Evolutionary conservation across 768 basidiomycete species (phyloP).

Genomic region (Boletus patriciae): DNA sequence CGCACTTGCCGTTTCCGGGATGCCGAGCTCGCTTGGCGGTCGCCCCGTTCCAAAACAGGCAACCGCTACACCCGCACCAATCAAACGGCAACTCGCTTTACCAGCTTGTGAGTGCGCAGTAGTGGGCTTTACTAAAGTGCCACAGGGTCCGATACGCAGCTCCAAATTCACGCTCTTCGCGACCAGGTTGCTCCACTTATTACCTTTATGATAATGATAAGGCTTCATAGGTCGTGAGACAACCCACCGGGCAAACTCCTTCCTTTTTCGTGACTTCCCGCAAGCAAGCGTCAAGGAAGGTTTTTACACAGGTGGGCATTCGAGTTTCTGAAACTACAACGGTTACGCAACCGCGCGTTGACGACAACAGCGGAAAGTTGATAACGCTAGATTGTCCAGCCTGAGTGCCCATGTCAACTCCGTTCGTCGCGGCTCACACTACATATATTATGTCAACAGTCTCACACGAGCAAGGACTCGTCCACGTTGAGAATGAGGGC

Average conservation of each 20-base stretch:
- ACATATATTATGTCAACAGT: background rate
- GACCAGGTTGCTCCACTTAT: background rate
- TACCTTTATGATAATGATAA: no score
- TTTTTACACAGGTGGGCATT: no score
- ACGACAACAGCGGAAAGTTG: background rate
- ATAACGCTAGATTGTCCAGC: background rate
- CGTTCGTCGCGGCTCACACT: background rate
- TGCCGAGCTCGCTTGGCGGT: background rate
- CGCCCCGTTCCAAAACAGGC: background rate
- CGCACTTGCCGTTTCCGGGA: background rate
- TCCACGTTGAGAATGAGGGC: constrained; percentile 68
- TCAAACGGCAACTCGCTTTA: no score
- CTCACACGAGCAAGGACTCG: constrained; percentile 38
- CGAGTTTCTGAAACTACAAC: background rate
- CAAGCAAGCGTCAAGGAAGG: no score
- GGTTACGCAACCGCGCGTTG: background rate
- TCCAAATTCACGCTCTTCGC: no score
- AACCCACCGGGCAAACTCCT: no score
- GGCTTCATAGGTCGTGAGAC: no score
- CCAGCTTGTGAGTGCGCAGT: no score
- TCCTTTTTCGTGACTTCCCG: no score
- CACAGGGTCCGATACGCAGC: background rate
- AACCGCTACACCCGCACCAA: no score
- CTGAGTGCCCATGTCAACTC: background rate
- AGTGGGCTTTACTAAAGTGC: background rate